phyloP scores from a whole-genome alignment of 1,284 basidiomycete genomes.

The Ustilago sp. region DNA sequence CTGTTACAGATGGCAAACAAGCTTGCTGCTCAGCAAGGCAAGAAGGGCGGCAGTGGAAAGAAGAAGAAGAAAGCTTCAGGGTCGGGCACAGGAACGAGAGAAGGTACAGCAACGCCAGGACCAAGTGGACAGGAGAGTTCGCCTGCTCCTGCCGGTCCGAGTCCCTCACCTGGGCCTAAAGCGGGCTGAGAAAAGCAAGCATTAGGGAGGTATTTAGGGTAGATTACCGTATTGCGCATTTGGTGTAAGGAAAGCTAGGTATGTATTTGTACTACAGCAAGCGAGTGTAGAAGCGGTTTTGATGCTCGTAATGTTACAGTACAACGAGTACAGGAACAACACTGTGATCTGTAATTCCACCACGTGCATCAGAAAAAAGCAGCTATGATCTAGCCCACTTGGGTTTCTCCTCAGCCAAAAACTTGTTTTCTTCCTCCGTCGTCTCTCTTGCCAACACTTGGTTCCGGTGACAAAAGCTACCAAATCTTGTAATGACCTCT shows the following conservation, averaged over 20 bases:
- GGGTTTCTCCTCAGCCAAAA: constrained; percentile 18
- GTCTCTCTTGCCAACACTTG: constrained; percentile 23
- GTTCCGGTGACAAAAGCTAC: constrained; percentile 44
- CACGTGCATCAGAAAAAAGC: too few relatives aligned
- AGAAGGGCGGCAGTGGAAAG: constrained; percentile 37
- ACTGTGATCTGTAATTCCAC: not conserved
- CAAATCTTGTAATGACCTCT: constrained; percentile 32
- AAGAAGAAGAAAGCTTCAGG: constrained; percentile 46
- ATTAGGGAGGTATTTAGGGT: too few relatives aligned
- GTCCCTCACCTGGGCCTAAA: constrained; percentile 34
- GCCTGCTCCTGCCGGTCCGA: constrained; percentile 28
- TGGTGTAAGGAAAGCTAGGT: not conserved
- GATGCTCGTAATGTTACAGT: not conserved
- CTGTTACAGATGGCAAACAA: constrained; percentile 66
- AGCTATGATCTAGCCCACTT: constrained; percentile 33
- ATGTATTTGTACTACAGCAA: constrained; percentile 4
- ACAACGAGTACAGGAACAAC: not conserved
- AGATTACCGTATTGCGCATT: not conserved
- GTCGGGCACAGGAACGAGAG: constrained; percentile 24
- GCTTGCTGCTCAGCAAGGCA: constrained; percentile 56
- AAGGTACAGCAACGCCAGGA: constrained; percentile 40
- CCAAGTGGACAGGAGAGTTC: constrained; percentile 36
- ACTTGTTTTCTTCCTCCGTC: constrained; percentile 32
- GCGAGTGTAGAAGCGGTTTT: not conserved
- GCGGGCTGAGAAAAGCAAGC: not conserved